Evolutionary conservation across 495 filamentous ascomycete species (phyloP), one percentile per base, ranked within the genome.

Genomic region (Bryoglossum gracile): DNA sequence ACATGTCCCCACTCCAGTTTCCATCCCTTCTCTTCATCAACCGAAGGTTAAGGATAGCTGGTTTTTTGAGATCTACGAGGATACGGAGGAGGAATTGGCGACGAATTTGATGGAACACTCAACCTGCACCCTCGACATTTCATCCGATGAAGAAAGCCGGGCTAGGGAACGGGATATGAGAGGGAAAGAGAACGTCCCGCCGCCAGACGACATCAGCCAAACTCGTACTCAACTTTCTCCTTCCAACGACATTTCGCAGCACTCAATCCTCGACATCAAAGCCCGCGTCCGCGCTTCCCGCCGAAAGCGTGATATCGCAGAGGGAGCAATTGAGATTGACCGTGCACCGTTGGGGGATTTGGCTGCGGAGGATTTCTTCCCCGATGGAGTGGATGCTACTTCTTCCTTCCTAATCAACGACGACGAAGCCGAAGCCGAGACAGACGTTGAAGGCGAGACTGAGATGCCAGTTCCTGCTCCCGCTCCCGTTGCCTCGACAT

Each of bases 31-130:
- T 10, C 21, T 51, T 58, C 56, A 46, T 51, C 65, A 73, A 35
- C 48, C 74, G 10, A 72, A 75, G 42, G 62, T 69, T 36, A 78
- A 75, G 19, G 77, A 79, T 18, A 76, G 76, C 13, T 96, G 91
- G 91, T 83, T 83, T 68, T 97, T 97, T 63, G 82, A 89, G 34
- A 97, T 98, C 64, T 82, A 98, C 59, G 90, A 95, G 61, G 92
- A 98, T 65, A 86, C 86, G 0, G 77, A 79, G 24, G 85, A 94
- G 55, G 87, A 98, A 55, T 81, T 90, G 57, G 83, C 88, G 65
- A 83, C 87, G 44, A 96, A 94, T 60, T 68, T 94, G 3, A 86
- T 97, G 72, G 83, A 95, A 60, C 91, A 96, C 67, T 85, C 82
- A 24, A 87, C 92, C 17, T 78, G 81, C 57, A 83, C 82, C 0